Evolutionary conservation across 1,284 basidiomycete genomes (phyloP), one percentile per base, ranked within the genome.

Genomic region (Cystobasidium sp.): DNA sequence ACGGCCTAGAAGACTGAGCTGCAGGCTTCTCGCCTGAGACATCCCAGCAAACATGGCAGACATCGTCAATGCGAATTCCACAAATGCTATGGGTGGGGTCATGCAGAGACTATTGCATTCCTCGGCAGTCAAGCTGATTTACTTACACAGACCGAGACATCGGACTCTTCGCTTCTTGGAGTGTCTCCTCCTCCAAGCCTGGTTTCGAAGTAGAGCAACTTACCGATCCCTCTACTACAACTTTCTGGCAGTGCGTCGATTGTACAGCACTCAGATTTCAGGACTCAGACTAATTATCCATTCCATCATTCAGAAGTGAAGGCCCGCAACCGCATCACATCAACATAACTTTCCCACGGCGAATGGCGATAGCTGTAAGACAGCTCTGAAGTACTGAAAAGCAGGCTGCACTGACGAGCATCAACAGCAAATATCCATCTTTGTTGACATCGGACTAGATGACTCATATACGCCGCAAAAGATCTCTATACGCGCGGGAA

Each of bases 401-500:
- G 14, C 53, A 37, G 37, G 8, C 7, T n/a, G 22, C 44, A 6
- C 20, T 44, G 18, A 37, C 24, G 49, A 18, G 22, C 37, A 14
- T 59, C 31, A 39, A 46, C 80, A 97, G 94, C 94, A 97, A 88
- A 86, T 99, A 65, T 92, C 92, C 71, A 87, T 99, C 62, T 89
- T 90, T 81, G 90, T 97, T 61, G 92, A 91, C 79, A 94, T 91
- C 81, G 87, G 87, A 3, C 87, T 89, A 71, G 97, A 99, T 82
- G 97, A 99, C 81, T 97, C 94, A 0, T 99, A 99, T 81, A 99
- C 97, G 0, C 97, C 97, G 0, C 91, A 91, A 0, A 92, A 91
- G 43, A 86, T 99, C 75, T 89, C 90, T 1, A 88, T 99, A 58
- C 89, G 92, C 39, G 94, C 94, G 0, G 97, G 97, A 5, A 98